Conservation (phyloP, 2,329 filamentous ascomycete species). For the Xylariales sp. region DNA sequence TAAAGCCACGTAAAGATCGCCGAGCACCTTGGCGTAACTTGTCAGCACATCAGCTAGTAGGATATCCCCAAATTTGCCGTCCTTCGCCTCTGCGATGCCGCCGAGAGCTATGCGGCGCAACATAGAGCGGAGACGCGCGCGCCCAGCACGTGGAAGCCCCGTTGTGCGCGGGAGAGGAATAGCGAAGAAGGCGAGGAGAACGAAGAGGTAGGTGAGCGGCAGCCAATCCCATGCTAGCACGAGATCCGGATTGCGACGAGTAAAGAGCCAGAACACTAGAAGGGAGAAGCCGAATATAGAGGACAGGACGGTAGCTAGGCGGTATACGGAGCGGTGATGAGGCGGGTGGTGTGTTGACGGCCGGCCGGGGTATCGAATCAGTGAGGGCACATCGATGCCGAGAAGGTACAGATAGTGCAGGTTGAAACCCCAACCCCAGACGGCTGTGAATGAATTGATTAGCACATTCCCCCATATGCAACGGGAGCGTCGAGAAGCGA, state of each 20-base stretch:
- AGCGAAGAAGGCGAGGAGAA: conserved; percentile 77
- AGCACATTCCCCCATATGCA: conserved; percentile 20
- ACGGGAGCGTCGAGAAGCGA: background rate
- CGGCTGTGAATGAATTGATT: conserved; percentile 63
- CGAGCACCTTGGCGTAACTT: conserved; percentile 91
- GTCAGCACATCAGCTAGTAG: conserved; percentile 94
- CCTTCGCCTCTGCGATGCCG: conserved; percentile 84
- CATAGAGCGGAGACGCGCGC: conserved; percentile 78
- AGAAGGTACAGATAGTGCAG: conserved; percentile 83
- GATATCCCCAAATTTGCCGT: conserved; percentile 95
- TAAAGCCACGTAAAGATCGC: conserved; percentile 85
- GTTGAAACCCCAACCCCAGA: conserved; percentile 96
- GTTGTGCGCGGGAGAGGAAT: conserved; percentile 72
- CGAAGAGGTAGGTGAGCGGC: conserved; percentile 83
- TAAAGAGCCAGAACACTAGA: conserved; percentile 84
- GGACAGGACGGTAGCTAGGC: conserved; percentile 81
- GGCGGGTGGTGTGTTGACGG: conserved; percentile 75
- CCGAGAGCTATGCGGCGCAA: conserved; percentile 84
- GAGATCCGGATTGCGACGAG: conserved; percentile 74
- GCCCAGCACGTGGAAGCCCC: conserved; percentile 74
- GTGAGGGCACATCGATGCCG: conserved; percentile 86
- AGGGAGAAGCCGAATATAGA: conserved; percentile 77
- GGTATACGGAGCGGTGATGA: conserved; percentile 86
- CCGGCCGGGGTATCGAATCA: conserved; percentile 87
- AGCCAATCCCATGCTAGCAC: conserved; percentile 86